phyloP scores from a whole-genome alignment of 345 rosid species.

The sweet orange (Citrus sinensis) region DNA sequence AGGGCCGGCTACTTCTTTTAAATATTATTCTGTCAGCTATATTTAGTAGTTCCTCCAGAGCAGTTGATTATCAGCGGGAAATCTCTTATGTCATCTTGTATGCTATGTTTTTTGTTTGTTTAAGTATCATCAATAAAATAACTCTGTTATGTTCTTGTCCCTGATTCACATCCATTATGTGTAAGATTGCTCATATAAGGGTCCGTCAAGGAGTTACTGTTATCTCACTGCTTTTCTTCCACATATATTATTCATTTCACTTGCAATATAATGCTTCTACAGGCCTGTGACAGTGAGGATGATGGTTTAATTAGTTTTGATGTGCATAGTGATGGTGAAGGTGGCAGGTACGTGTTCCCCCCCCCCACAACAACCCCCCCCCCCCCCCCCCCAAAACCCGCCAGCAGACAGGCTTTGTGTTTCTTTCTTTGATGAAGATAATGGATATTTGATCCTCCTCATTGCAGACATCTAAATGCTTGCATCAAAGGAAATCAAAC shows the following conservation, averaged over 20 bases:
- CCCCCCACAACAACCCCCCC: too few species aligned
- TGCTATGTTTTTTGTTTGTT: background rate
- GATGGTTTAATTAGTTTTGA: slow-evolving; percentile 85
- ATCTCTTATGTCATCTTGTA: background rate
- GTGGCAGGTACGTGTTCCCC: slow-evolving; percentile 45
- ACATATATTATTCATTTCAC: background rate
- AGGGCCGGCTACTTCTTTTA: background rate
- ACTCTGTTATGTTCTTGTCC: background rate
- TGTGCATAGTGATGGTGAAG: slow-evolving; percentile 82
- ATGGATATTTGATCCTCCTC: slow-evolving; percentile 6
- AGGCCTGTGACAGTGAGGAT: slow-evolving; percentile 84
- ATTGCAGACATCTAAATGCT: slow-evolving; percentile 72
- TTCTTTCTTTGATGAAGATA: slow-evolving; percentile 11
- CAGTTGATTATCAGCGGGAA: background rate
- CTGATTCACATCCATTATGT: background rate
- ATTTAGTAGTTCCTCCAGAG: background rate
- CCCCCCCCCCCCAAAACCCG: too few species aligned
- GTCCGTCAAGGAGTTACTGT: background rate
- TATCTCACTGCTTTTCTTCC: slow-evolving; percentile 6
- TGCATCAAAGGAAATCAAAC: slow-evolving; percentile 34
- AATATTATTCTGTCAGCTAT: background rate
- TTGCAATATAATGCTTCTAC: slow-evolving; percentile 20
- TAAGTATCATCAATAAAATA: background rate
- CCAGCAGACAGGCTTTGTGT: background rate
- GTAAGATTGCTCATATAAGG: background rate